Base-by-base conservation (phyloP, 148 eudicot species). In the Talinum fruticosum region DNA sequence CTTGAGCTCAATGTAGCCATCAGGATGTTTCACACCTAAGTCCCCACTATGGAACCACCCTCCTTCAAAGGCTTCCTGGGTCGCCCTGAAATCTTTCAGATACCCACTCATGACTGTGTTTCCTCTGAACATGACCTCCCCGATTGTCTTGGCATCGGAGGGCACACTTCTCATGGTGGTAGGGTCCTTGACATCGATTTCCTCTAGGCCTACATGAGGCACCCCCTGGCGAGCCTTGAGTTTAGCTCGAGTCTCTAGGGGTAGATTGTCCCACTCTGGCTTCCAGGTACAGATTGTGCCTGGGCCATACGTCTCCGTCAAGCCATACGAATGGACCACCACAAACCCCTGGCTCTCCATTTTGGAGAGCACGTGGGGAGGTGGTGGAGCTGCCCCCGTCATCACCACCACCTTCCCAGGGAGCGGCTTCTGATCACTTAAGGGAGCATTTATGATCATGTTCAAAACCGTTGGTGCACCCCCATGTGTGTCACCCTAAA, bases 361-460 rank as follows among this genome's bases (percentile, higher is more conserved):
- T 30, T 69, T 76, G 14, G 66, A 71, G 68, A 84, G 67, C 30
- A 86, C 79, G 32, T 82, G 80, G 34, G 79, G 37, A 54, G 88
- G 83, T 8, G 96, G 96, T 76, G 91, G 82, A 30, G 85, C 86
- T 62, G 91, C 96, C 62, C 93, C 91, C 2, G 86, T 83, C 76
- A 87, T 74, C 36, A 86, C 72, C 49, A 79, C 61, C 77, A 85
- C 90, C 82, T 79, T 83, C 61, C 53, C 61, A 5, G 81, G 74
- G 67, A 92, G 82, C 44, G 80, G 77, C 51, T 19, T 79, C 61
- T 74, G 81, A 71, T 72, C 71, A 13, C 29, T 18, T 4, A 28
- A 33, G 2, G 83, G 68, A 8, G 88, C 77, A 21, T 87, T 82
- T n/a, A 86, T 69, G 23, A 91, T 84, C 76, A 78, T 85, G 83